Evolutionary conservation across 2,329 filamentous ascomycete genomes (phyloP).

Genomic region (Fusarium sp.): DNA sequence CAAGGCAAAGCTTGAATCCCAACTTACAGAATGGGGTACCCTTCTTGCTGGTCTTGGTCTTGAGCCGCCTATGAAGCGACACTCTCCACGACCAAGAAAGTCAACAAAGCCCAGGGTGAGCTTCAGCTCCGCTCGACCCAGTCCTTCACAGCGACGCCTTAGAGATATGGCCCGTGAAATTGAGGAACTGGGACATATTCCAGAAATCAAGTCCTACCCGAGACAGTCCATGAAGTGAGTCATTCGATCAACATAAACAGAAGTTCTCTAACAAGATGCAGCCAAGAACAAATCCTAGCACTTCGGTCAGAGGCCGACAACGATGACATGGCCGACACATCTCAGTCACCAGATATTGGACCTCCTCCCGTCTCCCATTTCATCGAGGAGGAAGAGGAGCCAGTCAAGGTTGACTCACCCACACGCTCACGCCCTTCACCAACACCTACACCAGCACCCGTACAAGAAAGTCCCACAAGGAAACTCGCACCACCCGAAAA

Average conservation of each 20-base stretch:
- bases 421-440: conserved; percentile 36
- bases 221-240: conserved; percentile 75
- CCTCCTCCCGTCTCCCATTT: conserved; percentile 68
- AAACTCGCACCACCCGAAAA: conserved; percentile 46
- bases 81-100: conserved; percentile 53
- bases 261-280: conserved; percentile 50
- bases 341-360: conserved; percentile 75
- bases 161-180: conserved; percentile 66
- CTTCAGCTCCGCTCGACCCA: conserved; percentile 52
- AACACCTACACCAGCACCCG: conserved; percentile 8
- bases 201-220: conserved; percentile 75
- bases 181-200: conserved; percentile 65
- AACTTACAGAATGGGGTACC: conserved; percentile 75
- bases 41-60: conserved; percentile 73
- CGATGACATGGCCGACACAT: conserved; percentile 57
- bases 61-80: conserved; percentile 65
- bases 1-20: conserved; percentile 75
- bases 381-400: conserved; percentile 66
- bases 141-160: conserved; percentile 65
- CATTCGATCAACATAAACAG: background rate
- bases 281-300: conserved; percentile 71
- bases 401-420: conserved; percentile 63
- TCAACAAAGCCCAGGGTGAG: conserved; percentile 54
- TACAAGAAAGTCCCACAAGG: conserved; percentile 38
- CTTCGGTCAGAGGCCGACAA: conserved; percentile 60